Evolutionary conservation across 257 asterid genomes (phyloP), one percentile per base, ranked within the genome.

Genomic region (Coffea eugenioides): DNA sequence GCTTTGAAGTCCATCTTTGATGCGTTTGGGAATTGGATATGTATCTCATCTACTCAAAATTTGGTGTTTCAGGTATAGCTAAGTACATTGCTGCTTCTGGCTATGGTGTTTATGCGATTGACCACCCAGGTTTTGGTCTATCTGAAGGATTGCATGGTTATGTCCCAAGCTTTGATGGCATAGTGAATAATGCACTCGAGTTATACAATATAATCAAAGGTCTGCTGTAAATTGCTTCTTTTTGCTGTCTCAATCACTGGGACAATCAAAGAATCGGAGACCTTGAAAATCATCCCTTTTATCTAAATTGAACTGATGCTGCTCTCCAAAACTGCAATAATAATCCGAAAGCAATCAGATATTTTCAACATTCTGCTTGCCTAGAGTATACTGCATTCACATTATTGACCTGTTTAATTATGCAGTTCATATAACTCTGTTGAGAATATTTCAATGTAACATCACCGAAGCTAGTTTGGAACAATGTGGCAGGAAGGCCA

Each of bases 61-160:
- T 52, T 75, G 82, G 71, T 80, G 69, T 81, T 85, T 79, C 90
- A 95, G 98, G 99, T 81, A 92, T 95, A 78, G 99, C 99, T 14
- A 93, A 84, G 88, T 88, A 93, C 83, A 93, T 95, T 75, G 98
- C 98, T 81, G 86, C 96, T 31, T 85, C 94, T 43, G 99, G 99
- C 36, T 95, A 91, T 82, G 99, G 94, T 21, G 94, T 95, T 16
- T 93, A 93, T 70, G 99, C 98, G 15, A 90, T 93, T n/a, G 99
- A 95, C 83, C 98, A 95, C 85, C 99, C 99, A 2, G 99, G 99
- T 48, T 95, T 95, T 79, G 99, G 99, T 66, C 97, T 95, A 27
- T 93, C 99, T 0, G 97, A 94, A 79, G 99, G 99, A 79, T 85
- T 95, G 80, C 99, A 95, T 76, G 99, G 99, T 51, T 95, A 95